A percentile compares a stretch with the other conserved stretches of the same genome.
These are phyloP conservation scores for Liriodendron chinense DNA, from an alignment of 164 flowering plant species.

Conservation along the genomic window DNA sequence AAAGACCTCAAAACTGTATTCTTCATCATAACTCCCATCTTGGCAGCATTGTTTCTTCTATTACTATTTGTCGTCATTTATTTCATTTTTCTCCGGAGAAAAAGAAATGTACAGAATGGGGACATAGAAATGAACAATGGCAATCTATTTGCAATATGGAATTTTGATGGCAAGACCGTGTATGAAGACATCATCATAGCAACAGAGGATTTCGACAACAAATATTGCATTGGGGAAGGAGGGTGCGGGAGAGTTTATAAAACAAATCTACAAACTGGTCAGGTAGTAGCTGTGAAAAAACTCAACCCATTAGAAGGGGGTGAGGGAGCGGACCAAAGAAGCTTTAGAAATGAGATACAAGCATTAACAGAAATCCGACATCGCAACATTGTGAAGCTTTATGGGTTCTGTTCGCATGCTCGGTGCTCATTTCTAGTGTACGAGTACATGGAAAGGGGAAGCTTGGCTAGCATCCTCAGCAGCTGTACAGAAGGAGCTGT, in stretches of 20 bases:
- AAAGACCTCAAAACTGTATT: not conserved
- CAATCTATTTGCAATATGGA: constrained; percentile 11
- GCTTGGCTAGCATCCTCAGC: not conserved
- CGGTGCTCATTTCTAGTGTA: not conserved
- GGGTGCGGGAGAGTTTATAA: constrained; percentile 12
- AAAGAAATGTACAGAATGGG: not conserved
- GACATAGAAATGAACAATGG: not conserved
- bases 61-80: not conserved
- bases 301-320: not conserved
- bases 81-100: not conserved
- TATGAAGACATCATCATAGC: constrained; percentile 15
- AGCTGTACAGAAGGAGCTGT: not conserved
- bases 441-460: constrained; percentile 3
- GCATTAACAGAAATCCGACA: constrained; percentile 1
- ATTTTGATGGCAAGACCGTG: constrained; percentile 9
- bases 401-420: constrained; percentile 3
- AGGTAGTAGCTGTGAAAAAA: constrained; percentile 9
- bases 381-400: constrained; percentile 5
- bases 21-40: not conserved
- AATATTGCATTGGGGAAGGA: constrained; percentile 11
- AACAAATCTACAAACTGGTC: constrained; percentile 1
- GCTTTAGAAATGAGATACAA: constrained; percentile 3
- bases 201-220: constrained; percentile 1
- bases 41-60: not conserved
- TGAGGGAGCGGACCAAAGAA: constrained; percentile 2